Base-by-base conservation (phyloP, 1,139 yeast genomes). In the Sugiyamaella novakii region DNA sequence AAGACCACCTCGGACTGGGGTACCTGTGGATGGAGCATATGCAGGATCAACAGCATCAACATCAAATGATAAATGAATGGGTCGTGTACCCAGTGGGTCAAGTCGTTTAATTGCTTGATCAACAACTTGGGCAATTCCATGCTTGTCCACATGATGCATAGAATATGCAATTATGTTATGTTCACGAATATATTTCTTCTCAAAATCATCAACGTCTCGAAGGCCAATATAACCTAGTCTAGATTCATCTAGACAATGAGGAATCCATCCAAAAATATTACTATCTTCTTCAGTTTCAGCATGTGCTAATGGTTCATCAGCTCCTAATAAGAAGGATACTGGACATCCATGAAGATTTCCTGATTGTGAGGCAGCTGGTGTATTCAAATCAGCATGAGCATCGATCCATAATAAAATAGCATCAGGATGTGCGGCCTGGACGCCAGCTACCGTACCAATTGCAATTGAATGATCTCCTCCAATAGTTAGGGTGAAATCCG, bases 401-500 rank as follows among this genome's bases (percentile, higher is more conserved):
- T 92, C 98, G 59, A 92, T 85, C 98, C 98, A 92, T 56, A 92
- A 68, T 43, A 92, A 77, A 63, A 96, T 88, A 24, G 96, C 89
- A 58, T 89, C 87, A 17, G 97, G 96, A 67, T 86, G 76, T 55
- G 81, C 79, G 25, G 79, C 79, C 59, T 88, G 76, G 41, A 91
- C 86, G 10, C 95, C 98, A 33, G 88, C 77, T 33, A 91, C 84
- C 5, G 98, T 89, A 44, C 96, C 96, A 62, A 92, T 88, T 49
- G 96, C 98, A 58, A 92, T 85, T 3, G 97, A 88, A 68, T 92
- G 98, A 70, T 92, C 98, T 49, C 98, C 98, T 49, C 98, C 98
- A 51, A 92, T 69, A 3, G 96, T 89, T 50, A 92, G 71, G 2
- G 96, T 94, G 54, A 92, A 75, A 14, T 79, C 80, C n/a, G 66